A percentile compares a stretch with the other conserved stretches of the same genome.
phyloP scores from a whole-genome alignment of 2,329 filamentous ascomycete genomes.

The Teratosphaeria zuluensis region DNA sequence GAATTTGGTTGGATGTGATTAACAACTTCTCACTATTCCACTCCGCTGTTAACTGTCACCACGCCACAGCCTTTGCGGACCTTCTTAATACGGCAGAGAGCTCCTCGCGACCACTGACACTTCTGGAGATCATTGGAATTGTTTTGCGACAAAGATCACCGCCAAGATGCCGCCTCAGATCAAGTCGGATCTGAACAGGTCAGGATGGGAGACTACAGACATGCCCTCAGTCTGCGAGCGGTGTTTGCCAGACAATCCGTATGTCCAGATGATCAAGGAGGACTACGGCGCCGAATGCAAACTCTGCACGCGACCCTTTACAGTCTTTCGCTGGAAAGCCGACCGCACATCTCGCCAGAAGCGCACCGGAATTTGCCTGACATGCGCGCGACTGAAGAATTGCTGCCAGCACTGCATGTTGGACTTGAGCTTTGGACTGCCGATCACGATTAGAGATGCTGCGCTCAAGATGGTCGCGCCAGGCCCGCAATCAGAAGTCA shows the following conservation, averaged over 20 bases:
- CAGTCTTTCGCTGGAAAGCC: conserved; percentile 88
- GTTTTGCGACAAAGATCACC: not conserved
- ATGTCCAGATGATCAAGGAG: conserved; percentile 98
- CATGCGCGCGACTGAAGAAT: conserved; percentile 94
- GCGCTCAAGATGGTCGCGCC: conserved; percentile 96
- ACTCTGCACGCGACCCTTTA: conserved; percentile 87
- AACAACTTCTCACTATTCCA: no score
- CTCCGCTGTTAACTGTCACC: no score
- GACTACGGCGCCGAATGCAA: conserved; percentile 68
- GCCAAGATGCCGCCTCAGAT: conserved; percentile 73
- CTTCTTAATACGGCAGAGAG: not conserved
- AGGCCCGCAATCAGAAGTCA: conserved; percentile 83
- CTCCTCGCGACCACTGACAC: not conserved
- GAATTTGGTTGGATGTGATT: no score
- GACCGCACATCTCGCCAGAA: conserved; percentile 87
- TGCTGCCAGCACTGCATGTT: conserved; percentile 99
- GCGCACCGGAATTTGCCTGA: conserved; percentile 89
- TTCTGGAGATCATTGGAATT: not conserved
- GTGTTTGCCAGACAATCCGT: conserved; percentile 91
- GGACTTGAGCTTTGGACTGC: conserved; percentile 88
- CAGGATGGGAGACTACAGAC: conserved; percentile 89
- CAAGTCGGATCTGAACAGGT: conserved; percentile 90
- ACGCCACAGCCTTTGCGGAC: not conserved
- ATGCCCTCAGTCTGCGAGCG: conserved; percentile 74
- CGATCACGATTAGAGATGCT: conserved; percentile 89